A percentile compares a stretch with the other conserved stretches of the same genome.
Conservation (phyloP, 805 yeast genomes). For the Komagataella phaffii region DNA sequence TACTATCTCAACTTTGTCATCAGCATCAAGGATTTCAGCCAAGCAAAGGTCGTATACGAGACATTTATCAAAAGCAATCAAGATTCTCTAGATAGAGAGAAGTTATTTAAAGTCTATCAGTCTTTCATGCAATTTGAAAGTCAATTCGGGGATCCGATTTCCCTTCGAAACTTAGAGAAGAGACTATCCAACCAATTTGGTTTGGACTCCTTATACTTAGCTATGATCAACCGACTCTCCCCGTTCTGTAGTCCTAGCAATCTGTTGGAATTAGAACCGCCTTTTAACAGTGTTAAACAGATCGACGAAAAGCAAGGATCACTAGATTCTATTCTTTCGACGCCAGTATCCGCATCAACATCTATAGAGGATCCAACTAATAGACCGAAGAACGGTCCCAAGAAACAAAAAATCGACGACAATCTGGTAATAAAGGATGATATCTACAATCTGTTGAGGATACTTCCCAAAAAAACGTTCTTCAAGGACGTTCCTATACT, state of each 20-base stretch:
- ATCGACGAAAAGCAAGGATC: constrained; percentile 15
- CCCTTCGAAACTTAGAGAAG: constrained; percentile 50
- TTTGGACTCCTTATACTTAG: background rate
- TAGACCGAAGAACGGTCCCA: constrained; percentile 2
- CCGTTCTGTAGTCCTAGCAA: background rate
- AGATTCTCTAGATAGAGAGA: constrained; percentile 13
- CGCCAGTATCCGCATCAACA: constrained; percentile 21
- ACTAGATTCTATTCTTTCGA: constrained; percentile 10
- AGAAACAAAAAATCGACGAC: constrained; percentile 5
- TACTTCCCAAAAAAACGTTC: constrained; percentile 32
- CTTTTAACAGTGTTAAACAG: constrained; percentile 21
- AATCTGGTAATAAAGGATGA: constrained; percentile 24
- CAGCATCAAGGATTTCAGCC: constrained; percentile 47
- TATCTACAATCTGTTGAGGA: constrained; percentile 35
- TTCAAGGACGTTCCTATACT: background rate
- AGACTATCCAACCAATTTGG: constrained; percentile 17
- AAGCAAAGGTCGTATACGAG: constrained; percentile 76
- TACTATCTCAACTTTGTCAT: constrained; percentile 66
- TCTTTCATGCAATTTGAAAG: constrained; percentile 58
- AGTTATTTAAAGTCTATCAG: constrained; percentile 34
- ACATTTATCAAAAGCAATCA: constrained; percentile 44
- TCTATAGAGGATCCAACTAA: constrained; percentile 12
- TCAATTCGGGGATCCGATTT: constrained; percentile 54
- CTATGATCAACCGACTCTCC: background rate
- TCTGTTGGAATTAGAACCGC: constrained; percentile 14